Base-by-base conservation (phyloP, 306 rosid species). In the Lathyrus aphaca region DNA sequence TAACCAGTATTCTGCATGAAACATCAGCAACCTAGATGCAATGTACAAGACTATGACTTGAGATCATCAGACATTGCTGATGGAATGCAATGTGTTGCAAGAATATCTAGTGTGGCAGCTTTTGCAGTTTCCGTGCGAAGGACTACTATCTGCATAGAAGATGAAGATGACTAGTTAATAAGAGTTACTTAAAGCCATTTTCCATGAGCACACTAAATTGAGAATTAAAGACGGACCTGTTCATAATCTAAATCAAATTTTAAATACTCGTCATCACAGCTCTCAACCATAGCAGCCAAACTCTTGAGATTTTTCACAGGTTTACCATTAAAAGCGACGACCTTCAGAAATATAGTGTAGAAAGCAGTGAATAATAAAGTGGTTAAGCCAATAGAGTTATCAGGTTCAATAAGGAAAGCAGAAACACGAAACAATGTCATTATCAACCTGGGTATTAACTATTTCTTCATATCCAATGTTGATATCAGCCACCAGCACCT, bases 401-500 rank as follows among this genome's bases (percentile, higher is more conserved):
- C 30, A 19, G 54, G 46, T 69, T 27, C 30, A 16, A 59, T 51
- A 57, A 70, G 45, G 51, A 54, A 46, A 56, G 7, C 58, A 39
- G 44, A 43, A 70, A 40, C 21, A 64, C 5, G 4, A 42, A 71
- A 66, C 39, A 51, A 42, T 55, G 35, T 19, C 38, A 40, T 48
- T 27, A 72, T 27, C 39, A 54, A 82, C 99, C 99, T 89, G 99
- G 45, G 91, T 95, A 80, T 95, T 89, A 61, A 86, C 95, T 12
- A 95, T 87, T 43, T 95, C 97, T 78, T 95, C 99, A 70, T 95
- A 91, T 19, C 99, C 99, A 17, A 95, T 89, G 78, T 91, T 91
- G 80, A 95, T 89, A 72, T 91, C 96, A 66, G 97, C 97, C 76
- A 89, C 99, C 50, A 95, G 88, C 77, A 95, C 99, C 99, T 94